Conservation (phyloP, 805 yeast genomes). For the Crinitomyces ghanaensis region DNA sequence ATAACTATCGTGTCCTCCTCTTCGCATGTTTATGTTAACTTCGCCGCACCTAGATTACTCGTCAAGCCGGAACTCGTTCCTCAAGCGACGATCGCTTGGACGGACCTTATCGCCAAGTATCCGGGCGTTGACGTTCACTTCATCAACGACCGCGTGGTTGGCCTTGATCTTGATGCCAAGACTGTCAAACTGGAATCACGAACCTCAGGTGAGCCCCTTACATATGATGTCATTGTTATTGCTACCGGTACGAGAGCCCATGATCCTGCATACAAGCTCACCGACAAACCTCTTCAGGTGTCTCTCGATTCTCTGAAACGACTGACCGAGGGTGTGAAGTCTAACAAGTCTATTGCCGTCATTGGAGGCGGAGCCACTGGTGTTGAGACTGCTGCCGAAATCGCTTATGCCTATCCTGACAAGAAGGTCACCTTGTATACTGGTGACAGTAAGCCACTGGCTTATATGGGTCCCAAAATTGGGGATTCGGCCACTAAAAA, state of each 20-base stretch:
- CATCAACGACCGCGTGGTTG: slow-evolving; percentile 10
- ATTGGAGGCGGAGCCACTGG: slow-evolving; percentile 47
- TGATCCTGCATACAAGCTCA: slow-evolving; percentile 9
- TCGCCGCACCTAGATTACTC: slow-evolving; percentile 13
- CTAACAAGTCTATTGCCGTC: slow-evolving; percentile 31
- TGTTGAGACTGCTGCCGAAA: slow-evolving; percentile 39
- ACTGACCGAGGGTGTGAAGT: slow-evolving; percentile 20
- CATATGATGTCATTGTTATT: slow-evolving; percentile 13
- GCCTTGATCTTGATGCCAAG: slow-evolving; percentile 8
- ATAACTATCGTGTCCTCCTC: slow-evolving; percentile 12
- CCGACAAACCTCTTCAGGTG: slow-evolving; percentile 3
- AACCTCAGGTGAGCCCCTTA: background rate
- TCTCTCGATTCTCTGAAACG: slow-evolving; percentile 5
- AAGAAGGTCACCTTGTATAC: slow-evolving; percentile 26
- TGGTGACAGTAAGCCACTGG: slow-evolving; percentile 12
- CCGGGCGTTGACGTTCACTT: slow-evolving; percentile 5
- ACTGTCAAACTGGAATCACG: slow-evolving; percentile 1
- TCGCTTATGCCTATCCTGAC: slow-evolving; percentile 28
- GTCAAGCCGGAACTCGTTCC: slow-evolving; percentile 10
- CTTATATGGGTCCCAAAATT: slow-evolving; percentile 6
- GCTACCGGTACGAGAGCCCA: slow-evolving; percentile 14
- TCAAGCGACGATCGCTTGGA: slow-evolving; percentile 1
- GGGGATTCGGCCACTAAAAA: slow-evolving; percentile 10
- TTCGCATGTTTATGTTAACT: slow-evolving; percentile 5
- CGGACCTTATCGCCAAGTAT: slow-evolving; percentile 1